Base-by-base conservation (phyloP, 306 rosid species). In the Potentilla sterilis region DNA sequence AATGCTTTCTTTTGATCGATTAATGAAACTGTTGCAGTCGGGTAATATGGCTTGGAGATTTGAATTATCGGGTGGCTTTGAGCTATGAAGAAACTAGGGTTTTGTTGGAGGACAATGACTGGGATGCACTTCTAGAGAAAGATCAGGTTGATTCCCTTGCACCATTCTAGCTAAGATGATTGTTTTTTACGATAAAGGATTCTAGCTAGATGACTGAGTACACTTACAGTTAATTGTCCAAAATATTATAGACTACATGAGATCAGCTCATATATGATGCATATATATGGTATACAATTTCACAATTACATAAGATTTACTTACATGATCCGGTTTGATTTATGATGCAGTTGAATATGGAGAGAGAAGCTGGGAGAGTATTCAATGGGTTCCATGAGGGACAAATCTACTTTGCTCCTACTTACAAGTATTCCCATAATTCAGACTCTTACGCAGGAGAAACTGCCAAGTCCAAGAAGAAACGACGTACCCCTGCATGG, bases 401-500 rank as follows among this genome's bases (percentile, higher is more conserved):
- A 46, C 49, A 77, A 8, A 85, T 93, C 68, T 68, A 79, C 2
- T 93, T 93, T 78, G 95, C 96, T 22, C 98, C 98, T 0, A 93
- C 98, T 72, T 90, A 93, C 78, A 93, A 93, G 83, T 93, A 93
- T 65, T 81, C 91, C 37, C 96, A 89, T 0, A 90, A 93, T 78
- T 90, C 98, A 22, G 96, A 93, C 65, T 86, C 93, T 68, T 93
- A 93, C 57, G 90, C 95, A 5, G 98, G 98, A 14, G 98, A 93
- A 76, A 90, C 95, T 1, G 77, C 80, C 61, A 87, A 93, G 78
- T 89, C 98, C 66, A 93, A 89, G 87, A 90, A 82, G 85, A 93
- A 93, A 85, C 95, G 96, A 4, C 81, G 98, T 75, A 93, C 98
- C 5, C 98, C 98, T 0, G 92, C 98, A 61, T 93, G 98, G 96